Percentiles rank a stretch among this genome's conserved stretches.
Conservation (phyloP, 169 alveolate species). For the Plasmodium ovale region DNA sequence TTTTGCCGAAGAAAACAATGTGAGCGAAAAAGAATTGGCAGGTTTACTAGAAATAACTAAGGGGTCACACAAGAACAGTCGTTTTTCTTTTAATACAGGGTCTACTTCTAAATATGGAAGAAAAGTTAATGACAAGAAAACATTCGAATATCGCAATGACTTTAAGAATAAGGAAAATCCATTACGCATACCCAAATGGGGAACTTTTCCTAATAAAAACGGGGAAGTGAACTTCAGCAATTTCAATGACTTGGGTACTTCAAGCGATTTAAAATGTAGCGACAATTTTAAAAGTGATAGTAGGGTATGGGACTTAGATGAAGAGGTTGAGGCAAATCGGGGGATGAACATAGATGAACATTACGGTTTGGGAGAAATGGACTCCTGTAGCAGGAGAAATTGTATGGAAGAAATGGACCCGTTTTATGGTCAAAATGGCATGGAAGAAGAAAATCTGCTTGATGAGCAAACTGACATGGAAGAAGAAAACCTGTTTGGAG, state of each 20-base stretch:
- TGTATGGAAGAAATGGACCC: too few relatives aligned
- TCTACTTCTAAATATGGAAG: background rate
- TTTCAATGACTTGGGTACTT: background rate
- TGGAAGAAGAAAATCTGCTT: too few relatives aligned
- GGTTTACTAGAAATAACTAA: slow-evolving; percentile 30
- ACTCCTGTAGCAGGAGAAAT: too few relatives aligned
- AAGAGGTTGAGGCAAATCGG: too few relatives aligned
- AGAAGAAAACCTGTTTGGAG: too few relatives aligned
- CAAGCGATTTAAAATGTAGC: background rate
- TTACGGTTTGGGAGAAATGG: background rate
- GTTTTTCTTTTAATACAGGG: slow-evolving; percentile 2
- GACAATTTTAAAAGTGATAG: background rate
- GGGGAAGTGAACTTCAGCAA: background rate
- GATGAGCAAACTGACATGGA: too few relatives aligned
- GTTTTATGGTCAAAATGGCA: too few relatives aligned
- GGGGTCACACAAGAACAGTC: slow-evolving; percentile 13
- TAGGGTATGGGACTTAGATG: background rate
- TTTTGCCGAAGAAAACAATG: background rate
- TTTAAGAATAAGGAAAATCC: background rate
- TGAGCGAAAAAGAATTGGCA: background rate
- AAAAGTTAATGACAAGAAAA: background rate
- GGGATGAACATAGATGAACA: background rate
- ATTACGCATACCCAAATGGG: background rate
- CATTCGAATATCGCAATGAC: background rate
- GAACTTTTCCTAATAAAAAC: background rate